Conservation (phyloP, 1,284 basidiomycete species). For the Erythrobasidium hasegawianum region DNA sequence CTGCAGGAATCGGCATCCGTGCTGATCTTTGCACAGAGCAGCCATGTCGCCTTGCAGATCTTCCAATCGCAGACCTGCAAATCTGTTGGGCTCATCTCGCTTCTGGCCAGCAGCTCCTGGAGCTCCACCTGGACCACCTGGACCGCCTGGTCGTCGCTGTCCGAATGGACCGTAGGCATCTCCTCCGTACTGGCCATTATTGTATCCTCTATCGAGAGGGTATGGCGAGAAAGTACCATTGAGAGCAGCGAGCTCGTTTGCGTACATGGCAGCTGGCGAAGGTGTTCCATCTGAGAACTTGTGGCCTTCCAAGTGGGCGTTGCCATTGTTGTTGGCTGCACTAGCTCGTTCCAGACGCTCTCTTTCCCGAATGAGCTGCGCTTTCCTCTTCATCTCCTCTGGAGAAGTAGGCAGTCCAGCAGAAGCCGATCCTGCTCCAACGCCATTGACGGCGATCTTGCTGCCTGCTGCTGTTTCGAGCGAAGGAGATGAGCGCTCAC, state of each 20-base stretch:
- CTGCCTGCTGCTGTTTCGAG: conserved; percentile 8
- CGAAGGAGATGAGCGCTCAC: conserved; percentile 19
- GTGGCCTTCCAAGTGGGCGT: conserved; percentile 27
- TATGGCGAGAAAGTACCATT: conserved; percentile 35
- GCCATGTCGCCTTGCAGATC: conserved; percentile 94
- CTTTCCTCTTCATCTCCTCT: conserved; percentile 33
- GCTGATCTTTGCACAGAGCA: conserved; percentile 94
- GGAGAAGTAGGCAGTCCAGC: conserved; percentile 14
- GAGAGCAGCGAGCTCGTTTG: conserved; percentile 32
- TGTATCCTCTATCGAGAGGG: conserved; percentile 13
- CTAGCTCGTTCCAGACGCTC: conserved; percentile 22
- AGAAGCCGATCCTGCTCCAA: not conserved
- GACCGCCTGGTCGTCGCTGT: conserved; percentile 15
- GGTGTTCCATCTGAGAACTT: conserved; percentile 34
- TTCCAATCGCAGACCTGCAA: conserved; percentile 88
- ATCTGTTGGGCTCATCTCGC: conserved; percentile 70
- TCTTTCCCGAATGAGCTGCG: conserved; percentile 26
- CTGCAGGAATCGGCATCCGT: conserved; percentile 96
- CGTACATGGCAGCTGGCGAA: conserved; percentile 33
- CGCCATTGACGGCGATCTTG: conserved; percentile 12
- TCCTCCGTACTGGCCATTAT: conserved; percentile 16
- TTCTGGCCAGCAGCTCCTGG: not conserved
- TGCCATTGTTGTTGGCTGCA: conserved; percentile 18
- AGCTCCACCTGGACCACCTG: conserved; percentile 19
- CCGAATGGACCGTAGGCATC: conserved; percentile 17